Evolutionary conservation across 208 protist species (phyloP).

Genomic region (Chromosphaera perkinsii): DNA sequence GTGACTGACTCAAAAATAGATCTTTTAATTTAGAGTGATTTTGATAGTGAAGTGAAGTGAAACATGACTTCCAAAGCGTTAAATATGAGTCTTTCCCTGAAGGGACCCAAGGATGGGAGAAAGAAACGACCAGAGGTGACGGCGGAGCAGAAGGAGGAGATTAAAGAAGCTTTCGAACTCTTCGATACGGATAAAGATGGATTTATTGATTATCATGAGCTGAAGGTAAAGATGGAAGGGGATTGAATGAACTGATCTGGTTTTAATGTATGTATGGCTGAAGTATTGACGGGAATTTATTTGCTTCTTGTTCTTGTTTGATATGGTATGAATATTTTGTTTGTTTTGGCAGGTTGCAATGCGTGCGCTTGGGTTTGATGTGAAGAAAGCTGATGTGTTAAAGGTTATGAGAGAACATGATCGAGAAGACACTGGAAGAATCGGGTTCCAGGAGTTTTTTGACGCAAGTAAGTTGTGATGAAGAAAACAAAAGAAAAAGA

Average conservation of each 20-base stretch:
- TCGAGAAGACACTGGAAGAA: constrained; percentile 74
- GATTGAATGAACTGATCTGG: too few species aligned
- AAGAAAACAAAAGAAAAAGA: too few species aligned
- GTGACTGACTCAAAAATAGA: too few species aligned
- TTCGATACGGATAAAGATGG: constrained; percentile 85
- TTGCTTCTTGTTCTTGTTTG: constrained; percentile 53
- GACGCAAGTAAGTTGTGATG: constrained; percentile 23
- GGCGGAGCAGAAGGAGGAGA: constrained; percentile 44
- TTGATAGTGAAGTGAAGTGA: too few species aligned
- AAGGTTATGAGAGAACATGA: constrained; percentile 81
- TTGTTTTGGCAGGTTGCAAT: too few species aligned
- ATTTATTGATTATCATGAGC: constrained; percentile 70
- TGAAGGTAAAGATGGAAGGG: constrained; percentile 40
- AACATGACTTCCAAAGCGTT: too few species aligned
- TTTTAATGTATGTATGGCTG: too few species aligned
- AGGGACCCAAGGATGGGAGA: background rate
- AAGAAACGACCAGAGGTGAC: background rate
- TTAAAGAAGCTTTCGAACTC: constrained; percentile 87
- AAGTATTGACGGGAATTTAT: too few species aligned
- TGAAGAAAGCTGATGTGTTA: constrained; percentile 79
- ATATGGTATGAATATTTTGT: too few species aligned
- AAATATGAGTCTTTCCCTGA: too few species aligned
- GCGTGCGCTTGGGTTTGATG: constrained; percentile 85
- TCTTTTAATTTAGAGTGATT: too few species aligned
- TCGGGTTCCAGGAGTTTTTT: constrained; percentile 63